These are phyloP conservation scores for Colletotrichum plurivorum DNA, from an alignment of 2,329 filamentous ascomycete species.

Conservation along the genomic window DNA sequence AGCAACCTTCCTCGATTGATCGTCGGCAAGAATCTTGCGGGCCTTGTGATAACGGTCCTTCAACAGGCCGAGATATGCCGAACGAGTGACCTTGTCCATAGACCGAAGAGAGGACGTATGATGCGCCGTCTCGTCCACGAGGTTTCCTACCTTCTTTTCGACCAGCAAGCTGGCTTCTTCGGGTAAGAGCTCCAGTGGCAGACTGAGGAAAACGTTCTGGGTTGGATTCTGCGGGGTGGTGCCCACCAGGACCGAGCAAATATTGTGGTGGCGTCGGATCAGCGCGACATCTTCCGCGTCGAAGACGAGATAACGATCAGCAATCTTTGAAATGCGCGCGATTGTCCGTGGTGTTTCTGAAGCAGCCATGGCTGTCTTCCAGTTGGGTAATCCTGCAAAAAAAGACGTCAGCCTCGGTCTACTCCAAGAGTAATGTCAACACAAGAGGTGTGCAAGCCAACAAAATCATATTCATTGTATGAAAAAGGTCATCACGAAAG, in stretches of 20 bases:
- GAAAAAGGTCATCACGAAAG: conserved; percentile 59
- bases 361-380: conserved; percentile 3
- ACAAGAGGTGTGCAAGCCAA: background rate
- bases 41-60: conserved; percentile 59
- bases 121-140: conserved; percentile 83
- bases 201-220: conserved; percentile 92
- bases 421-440: background rate
- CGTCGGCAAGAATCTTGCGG: conserved; percentile 56
- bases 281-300: conserved; percentile 84
- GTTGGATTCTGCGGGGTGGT: conserved; percentile 93
- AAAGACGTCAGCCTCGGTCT: conserved; percentile 10
- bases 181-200: conserved; percentile 90
- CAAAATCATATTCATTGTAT: conserved; percentile 50
- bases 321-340: conserved; percentile 85
- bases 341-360: conserved; percentile 53
- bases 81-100: conserved; percentile 70
- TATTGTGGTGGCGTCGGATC: conserved; percentile 84
- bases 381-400: background rate
- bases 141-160: conserved; percentile 80
- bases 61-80: conserved; percentile 74
- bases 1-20: conserved; percentile 53
- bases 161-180: conserved; percentile 90
- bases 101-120: conserved; percentile 77
- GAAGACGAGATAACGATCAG: conserved; percentile 89
- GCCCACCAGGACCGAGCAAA: conserved; percentile 88